Evolutionary conservation across 192 early-diverging fungal species (phyloP), one percentile per base, ranked within the genome.

Genomic region (Obelidium mucronatum): DNA sequence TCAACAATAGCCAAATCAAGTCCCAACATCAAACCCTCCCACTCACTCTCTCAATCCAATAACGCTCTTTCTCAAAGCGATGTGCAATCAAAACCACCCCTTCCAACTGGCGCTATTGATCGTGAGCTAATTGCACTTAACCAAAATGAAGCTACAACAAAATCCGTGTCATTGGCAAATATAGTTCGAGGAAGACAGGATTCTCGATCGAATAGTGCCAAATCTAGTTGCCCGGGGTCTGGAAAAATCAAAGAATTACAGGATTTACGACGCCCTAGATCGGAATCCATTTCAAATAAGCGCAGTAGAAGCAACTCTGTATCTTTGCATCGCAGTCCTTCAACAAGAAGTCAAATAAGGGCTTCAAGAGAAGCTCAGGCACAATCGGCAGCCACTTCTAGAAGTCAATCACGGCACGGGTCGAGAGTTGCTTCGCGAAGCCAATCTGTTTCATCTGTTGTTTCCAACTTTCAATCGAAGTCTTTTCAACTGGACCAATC

Each of bases 221-320:
- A 69, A 19, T n/a, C n/a, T n/a, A n/a, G n/a, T n/a, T 30, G 28
- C 44, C 19, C 52, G 8, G 11, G 31, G 17, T 52, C 24, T 28
- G n/a, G 52, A 17, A 31, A 8, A 33, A 52, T n/a, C 28, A 37
- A 69, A 51, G 48, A 3, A 11, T 4, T 8, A 0, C 17, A 22
- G 5, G 54, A 72, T 56, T 34, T 58, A 4, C 22, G 69, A 36
- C 69, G 69, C 28, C 69, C 69, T 35, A 17, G 53, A 58, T 72
- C 69, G 4, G 39, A 28, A 28, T 74, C 72, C 5, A 33, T 74
- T 33, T 22, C 59, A 24, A 60, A 40, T 31, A 74, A 74, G 39
- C 15, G 72, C 40, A 74, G 72, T 35, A 17, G 72, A 51, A 60
- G 48, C 30, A 74, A 40, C 30, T 74, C 72, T 1, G 39, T 28